A percentile compares a stretch with the other conserved stretches of the same genome.
Conservation (phyloP, 169 alveolate genomes). For the Pseudocohnilembus persalinus region DNA sequence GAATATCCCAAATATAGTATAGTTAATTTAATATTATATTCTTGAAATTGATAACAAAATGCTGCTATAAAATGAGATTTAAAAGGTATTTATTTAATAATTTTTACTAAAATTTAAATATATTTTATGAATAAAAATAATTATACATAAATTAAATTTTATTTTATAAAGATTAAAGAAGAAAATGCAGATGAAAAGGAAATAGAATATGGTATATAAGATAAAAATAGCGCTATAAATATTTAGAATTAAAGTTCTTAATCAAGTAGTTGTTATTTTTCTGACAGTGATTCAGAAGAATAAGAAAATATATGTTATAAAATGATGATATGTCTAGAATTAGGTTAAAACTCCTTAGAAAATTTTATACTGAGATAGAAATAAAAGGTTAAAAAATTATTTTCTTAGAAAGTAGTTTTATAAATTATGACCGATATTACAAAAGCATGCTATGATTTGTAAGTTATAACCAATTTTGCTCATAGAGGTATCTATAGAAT, state of each 20-base stretch:
- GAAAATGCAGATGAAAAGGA: too few species aligned
- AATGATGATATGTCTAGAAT: background rate
- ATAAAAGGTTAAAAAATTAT: background rate
- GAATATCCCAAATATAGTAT: too few species aligned
- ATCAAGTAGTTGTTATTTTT: too few species aligned
- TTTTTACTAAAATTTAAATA: background rate
- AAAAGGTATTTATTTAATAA: background rate
- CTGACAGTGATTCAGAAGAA: background rate
- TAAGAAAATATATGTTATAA: too few species aligned
- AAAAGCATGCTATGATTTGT: background rate
- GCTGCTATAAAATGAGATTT: background rate
- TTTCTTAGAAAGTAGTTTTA: background rate
- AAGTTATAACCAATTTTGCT: background rate
- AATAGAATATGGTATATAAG: too few species aligned
- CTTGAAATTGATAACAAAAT: background rate
- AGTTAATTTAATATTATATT: too few species aligned
- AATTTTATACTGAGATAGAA: background rate
- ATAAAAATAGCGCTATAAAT: too few species aligned
- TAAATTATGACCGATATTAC: background rate
- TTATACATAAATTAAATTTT: too few species aligned
- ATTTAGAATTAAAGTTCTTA: too few species aligned
- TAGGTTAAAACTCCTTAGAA: background rate
- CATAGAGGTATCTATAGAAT: background rate
- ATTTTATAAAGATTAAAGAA: too few species aligned
- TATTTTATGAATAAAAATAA: background rate